These are phyloP conservation scores for Acanthochlamys bracteata DNA, from an alignment of 106 monocot species.

Conservation along the genomic window DNA sequence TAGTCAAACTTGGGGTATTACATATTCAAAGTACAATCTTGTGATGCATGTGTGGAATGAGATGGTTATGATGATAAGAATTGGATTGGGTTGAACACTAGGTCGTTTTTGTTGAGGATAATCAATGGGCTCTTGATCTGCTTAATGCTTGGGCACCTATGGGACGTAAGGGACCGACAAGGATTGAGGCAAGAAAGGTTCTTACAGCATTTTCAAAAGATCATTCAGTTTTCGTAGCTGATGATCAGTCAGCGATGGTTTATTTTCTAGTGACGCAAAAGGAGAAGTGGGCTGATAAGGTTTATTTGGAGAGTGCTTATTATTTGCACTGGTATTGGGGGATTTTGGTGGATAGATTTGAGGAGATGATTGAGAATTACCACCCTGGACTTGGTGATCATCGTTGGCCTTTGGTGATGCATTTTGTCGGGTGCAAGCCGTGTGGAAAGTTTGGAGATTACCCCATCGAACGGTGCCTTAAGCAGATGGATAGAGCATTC, in stretches of 20 bases:
- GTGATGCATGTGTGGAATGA: constrained; percentile 98
- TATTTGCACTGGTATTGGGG: constrained; percentile 97
- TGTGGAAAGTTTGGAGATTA: constrained; percentile 96
- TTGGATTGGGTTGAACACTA: constrained; percentile 96
- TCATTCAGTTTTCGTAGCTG: constrained; percentile 87
- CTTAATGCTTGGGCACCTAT: constrained; percentile 94
- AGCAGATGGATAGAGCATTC: constrained; percentile 94
- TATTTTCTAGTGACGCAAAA: constrained; percentile 74
- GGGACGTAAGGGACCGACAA: constrained; percentile 76
- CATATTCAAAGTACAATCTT: constrained; percentile 24
- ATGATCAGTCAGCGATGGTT: constrained; percentile 95
- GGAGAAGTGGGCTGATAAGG: constrained; percentile 73
- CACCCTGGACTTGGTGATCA: constrained; percentile 84
- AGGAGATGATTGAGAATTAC: constrained; percentile 93
- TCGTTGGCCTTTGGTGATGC: constrained; percentile 87
- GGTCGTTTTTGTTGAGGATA: constrained; percentile 76
- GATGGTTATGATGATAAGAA: constrained; percentile 95
- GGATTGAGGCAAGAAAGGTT: constrained; percentile 76
- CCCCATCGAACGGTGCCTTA: constrained; percentile 82
- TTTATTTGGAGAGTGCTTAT: constrained; percentile 81
- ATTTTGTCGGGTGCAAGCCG: constrained; percentile 95
- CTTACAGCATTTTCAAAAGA: constrained; percentile 66
- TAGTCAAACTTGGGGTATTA: too few relatives aligned
- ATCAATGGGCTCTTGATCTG: constrained; percentile 84
- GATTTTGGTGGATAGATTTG: constrained; percentile 78